Percentiles rank a stretch among this genome's conserved stretches.
Evolutionary conservation across 352 stramenopile species (phyloP).

Genomic region (Phytophthora kernoviae): DNA sequence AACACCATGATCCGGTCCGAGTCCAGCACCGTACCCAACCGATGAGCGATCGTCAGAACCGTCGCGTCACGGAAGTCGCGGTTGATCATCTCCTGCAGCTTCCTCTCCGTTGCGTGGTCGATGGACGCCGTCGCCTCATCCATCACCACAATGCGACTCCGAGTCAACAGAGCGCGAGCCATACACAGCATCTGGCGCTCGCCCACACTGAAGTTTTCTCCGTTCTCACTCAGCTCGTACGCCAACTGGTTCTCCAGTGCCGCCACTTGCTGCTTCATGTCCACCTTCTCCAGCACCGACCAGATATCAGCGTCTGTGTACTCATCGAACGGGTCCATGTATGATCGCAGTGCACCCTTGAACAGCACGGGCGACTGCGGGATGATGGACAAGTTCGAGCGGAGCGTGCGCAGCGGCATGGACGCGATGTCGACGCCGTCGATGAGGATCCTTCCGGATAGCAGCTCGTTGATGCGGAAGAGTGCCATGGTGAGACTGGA

Average conservation of each 20-base stretch:
- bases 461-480: slow-evolving; percentile 84
- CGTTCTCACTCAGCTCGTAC: slow-evolving; percentile 60
- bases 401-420: slow-evolving; percentile 30
- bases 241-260: slow-evolving; percentile 21
- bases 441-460: slow-evolving; percentile 44
- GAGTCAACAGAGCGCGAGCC: slow-evolving; percentile 85
- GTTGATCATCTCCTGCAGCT: slow-evolving; percentile 47
- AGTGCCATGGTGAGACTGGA: slow-evolving; percentile 72
- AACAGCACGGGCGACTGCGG: slow-evolving; percentile 90
- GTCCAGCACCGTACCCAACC: slow-evolving; percentile 52
- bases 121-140: slow-evolving; percentile 80
- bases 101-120: slow-evolving; percentile 43
- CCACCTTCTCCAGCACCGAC: slow-evolving; percentile 62
- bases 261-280: slow-evolving; percentile 47
- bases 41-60: slow-evolving; percentile 93
- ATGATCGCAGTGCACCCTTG: slow-evolving; percentile 80
- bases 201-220: slow-evolving; percentile 49
- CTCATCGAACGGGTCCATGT: slow-evolving; percentile 86
- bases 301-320: slow-evolving; percentile 71
- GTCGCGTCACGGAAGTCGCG: slow-evolving; percentile 86
- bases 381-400: slow-evolving; percentile 47
- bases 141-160: slow-evolving; percentile 90
- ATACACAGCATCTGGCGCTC: slow-evolving; percentile 93
- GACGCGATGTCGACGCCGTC: slow-evolving; percentile 47
- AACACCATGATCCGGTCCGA: slow-evolving; percentile 85